Evolutionary conservation across 2,329 filamentous ascomycete species (phyloP).

Genomic region (Penicillium sp.): DNA sequence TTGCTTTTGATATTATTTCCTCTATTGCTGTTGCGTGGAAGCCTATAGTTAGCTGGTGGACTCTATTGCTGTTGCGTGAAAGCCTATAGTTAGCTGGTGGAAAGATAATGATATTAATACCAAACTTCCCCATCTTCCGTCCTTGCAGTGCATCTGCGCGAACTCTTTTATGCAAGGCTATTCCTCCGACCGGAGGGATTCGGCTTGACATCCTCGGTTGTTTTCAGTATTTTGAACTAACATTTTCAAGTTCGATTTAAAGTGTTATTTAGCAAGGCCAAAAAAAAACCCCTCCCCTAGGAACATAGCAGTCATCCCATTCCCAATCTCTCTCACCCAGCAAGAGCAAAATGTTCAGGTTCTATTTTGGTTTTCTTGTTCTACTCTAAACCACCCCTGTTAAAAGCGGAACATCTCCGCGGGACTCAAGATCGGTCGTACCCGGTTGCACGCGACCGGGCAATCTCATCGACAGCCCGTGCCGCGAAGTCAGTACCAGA

Average conservation of each 20-base stretch:
- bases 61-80: no score
- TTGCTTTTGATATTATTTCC: no score
- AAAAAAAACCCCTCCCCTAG: not conserved
- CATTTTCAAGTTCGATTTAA: not conserved
- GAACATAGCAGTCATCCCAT: not conserved
- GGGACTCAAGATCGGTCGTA: constrained; percentile 16
- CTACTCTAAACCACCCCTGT: not conserved
- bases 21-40: no score
- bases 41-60: no score
- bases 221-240: not conserved
- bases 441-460: constrained; percentile 14
- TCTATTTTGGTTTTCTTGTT: constrained; percentile 7
- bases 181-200: constrained; percentile 14
- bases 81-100: no score
- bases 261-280: not conserved
- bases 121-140: constrained; percentile 4
- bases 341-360: not conserved
- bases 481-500: constrained; percentile 25
- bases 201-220: constrained; percentile 10
- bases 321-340: not conserved
- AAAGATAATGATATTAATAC: not conserved
- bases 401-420: not conserved
- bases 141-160: constrained; percentile 17
- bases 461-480: constrained; percentile 22
- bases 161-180: constrained; percentile 6